These are phyloP conservation scores for Phytophthora syringae DNA, from an alignment of 352 stramenopile genomes.

Conservation along the genomic window DNA sequence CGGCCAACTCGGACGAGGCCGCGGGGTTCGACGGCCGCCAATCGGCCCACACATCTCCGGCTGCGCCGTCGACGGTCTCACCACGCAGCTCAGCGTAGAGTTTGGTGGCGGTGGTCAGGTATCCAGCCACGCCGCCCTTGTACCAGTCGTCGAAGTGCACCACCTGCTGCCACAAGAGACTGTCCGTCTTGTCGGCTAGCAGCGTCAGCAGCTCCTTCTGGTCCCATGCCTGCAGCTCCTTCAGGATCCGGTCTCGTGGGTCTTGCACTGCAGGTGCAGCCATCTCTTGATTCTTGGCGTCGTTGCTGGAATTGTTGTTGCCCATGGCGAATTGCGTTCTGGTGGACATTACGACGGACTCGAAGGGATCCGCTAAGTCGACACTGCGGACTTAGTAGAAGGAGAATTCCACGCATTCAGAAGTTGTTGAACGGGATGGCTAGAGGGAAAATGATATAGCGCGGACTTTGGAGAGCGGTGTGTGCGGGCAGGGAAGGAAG, in stretches of 20 bases:
- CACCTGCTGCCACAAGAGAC: slow-evolving; percentile 48
- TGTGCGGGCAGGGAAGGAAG: not conserved
- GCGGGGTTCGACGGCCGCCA: slow-evolving; percentile 60
- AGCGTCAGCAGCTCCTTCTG: slow-evolving; percentile 52
- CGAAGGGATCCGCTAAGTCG: slow-evolving; percentile 21
- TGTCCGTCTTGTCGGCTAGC: slow-evolving; percentile 21
- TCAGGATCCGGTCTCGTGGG: slow-evolving; percentile 25
- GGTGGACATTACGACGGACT: slow-evolving; percentile 7
- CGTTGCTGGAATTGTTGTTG: slow-evolving; percentile 21
- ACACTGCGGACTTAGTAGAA: slow-evolving; percentile 14
- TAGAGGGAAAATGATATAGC: not conserved
- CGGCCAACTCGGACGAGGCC: slow-evolving; percentile 29
- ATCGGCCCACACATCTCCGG: slow-evolving; percentile 34
- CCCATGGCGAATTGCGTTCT: slow-evolving; percentile 36
- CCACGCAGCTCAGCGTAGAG: slow-evolving; percentile 45
- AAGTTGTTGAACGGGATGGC: not conserved
- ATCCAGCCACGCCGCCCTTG: slow-evolving; percentile 62
- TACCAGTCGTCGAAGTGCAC: slow-evolving; percentile 75
- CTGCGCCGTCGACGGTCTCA: slow-evolving; percentile 14
- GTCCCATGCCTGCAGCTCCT: slow-evolving; percentile 42
- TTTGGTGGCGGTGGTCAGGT: slow-evolving; percentile 55
- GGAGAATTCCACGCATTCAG: not conserved
- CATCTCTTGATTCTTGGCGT: slow-evolving; percentile 4
- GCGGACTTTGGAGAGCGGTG: slow-evolving; percentile 23
- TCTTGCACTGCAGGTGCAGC: not conserved